Base-by-base conservation (phyloP, 495 filamentous ascomycete genomes). In the Paragyromitra xinjiangensis region DNA sequence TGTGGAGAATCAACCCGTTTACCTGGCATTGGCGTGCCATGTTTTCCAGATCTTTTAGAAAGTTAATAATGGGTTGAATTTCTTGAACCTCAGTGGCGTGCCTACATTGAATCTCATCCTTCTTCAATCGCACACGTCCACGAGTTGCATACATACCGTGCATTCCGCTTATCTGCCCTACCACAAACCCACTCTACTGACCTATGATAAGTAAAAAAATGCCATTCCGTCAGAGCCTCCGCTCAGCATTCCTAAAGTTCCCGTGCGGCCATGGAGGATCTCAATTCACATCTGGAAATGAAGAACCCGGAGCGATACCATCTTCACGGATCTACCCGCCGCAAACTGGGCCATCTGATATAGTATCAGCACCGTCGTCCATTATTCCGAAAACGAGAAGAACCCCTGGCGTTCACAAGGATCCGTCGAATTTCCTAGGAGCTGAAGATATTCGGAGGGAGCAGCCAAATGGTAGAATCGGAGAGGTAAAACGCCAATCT, bases 251-350 rank as follows among this genome's bases (percentile, higher is more conserved):
- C 42, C 34, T 73, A n/a, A 72, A 40, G 50, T 50, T 77, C 22
- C 69, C 74, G 12, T 77, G 74, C 22, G 69, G 74, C 16, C 42
- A 77, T 51, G 69, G 74, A 26, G 74, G 69, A 19, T 73, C 74
- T 16, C 69, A 66, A 64, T 77, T 77, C 26, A 42, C 34, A 6
- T 66, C 61, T 3, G 24, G 14, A 29, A 59, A 51, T 7, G 61
- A 66, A 9, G 69, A 65, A 0, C 34, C 61, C 16, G 48, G 42
- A 16, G 7, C 51, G 1, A 59, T 67, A 12, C 59, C 51, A 1
- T 42, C 74, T 37, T 59, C 71, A 61, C 74, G 74, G 39, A 19
- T 73, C 9, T 65, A 22, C n/a, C 42, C 50, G 5, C 59, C 40
- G n/a, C 58, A 64, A 71, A 56, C 59, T 1, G 58, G 50, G 24